Percentiles rank a stretch among this genome's conserved stretches.
These are phyloP conservation scores for Gymnopus androsaceus DNA, from an alignment of 1,284 basidiomycete species.

Conservation along the genomic window DNA sequence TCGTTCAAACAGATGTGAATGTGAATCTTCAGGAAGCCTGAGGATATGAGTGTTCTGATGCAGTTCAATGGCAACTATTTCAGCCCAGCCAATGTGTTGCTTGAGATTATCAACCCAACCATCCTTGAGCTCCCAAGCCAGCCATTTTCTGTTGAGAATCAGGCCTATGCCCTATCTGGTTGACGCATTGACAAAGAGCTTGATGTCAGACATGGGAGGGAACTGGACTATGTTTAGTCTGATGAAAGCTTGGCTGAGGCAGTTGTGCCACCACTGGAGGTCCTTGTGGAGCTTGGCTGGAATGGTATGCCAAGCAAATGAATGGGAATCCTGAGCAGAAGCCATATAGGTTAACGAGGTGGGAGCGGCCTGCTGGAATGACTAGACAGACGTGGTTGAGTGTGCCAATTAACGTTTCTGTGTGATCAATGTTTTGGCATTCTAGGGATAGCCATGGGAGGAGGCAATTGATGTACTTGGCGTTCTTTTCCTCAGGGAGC, in stretches of 20 bases:
- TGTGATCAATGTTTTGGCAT: background rate
- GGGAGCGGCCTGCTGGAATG: too few relatives aligned
- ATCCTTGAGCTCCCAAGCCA: conserved; percentile 27
- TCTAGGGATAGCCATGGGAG: background rate
- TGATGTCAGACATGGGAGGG: conserved; percentile 7
- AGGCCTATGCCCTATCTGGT: conserved; percentile 27
- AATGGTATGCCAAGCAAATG: background rate
- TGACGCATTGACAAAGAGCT: conserved; percentile 30
- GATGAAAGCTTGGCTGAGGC: conserved; percentile 7
- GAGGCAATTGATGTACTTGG: conserved; percentile 7
- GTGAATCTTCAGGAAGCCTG: background rate
- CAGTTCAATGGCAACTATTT: conserved; percentile 34
- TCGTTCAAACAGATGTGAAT: conserved; percentile 23
- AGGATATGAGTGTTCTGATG: conserved; percentile 11
- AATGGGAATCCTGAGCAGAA: conserved; percentile 11
- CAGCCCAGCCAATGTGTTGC: conserved; percentile 37
- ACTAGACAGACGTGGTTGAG: conserved; percentile 25
- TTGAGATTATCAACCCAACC: too few relatives aligned
- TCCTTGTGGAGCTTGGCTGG: conserved; percentile 21
- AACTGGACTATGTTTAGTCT: conserved; percentile 10
- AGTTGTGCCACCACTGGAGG: conserved; percentile 13
- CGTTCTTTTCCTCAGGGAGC: conserved; percentile 30
- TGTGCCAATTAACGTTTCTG: conserved; percentile 12
- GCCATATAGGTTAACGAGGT: conserved; percentile 16
- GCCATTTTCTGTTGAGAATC: too few relatives aligned